Evolutionary conservation across 805 yeast species (phyloP), one percentile per base, ranked within the genome.

Genomic region (Wickerhamiella qilinensis): DNA sequence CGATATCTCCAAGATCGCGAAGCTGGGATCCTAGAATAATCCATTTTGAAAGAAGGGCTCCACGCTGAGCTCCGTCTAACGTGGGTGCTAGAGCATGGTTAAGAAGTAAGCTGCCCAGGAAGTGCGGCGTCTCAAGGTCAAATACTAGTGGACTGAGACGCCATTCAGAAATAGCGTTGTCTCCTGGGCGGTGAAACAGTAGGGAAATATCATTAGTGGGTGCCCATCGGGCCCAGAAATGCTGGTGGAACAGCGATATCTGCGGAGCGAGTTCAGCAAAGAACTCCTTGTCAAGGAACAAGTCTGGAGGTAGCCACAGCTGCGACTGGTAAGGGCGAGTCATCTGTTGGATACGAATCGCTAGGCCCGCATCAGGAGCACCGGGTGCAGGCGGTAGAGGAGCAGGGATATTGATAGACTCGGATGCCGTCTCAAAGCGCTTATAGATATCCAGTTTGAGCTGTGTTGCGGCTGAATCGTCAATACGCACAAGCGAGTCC

Each of bases 1-100:
- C 86, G 86, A 84, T 83, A 54, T 88, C 93, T 36, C 97, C 97
- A 22, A 71, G 62, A 43, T 71, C 71, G 50, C 83, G 91, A 44
- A 88, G 70, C 20, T 65, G 61, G 45, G 78, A 73, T 3, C 95
- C 97, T 33, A 88, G 63, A 43, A 75, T 74, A 32, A 86, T 79
- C 97, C 97, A 88, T 52, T 74, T 77, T 35, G 75, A 73, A 28
- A 88, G 55, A 3, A 85, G 51, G 31, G 69, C 58, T 1, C 93
- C 93, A 42, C 91, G 41, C 32, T 43, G 47, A 7, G 43, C 46
- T 15, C 53, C 34, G 29, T 44, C 44, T 63, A 70, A 11, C 19
- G 48, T 54, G 15, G 46, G 47, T 44, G 73, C 60, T 47, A 85
- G 77, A 16, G 86, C 48, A 50, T 86, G 96, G 41, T 69, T 68